Evolutionary conservation across 306 rosid species (phyloP).

Genomic region (Inga leiocalycina): DNA sequence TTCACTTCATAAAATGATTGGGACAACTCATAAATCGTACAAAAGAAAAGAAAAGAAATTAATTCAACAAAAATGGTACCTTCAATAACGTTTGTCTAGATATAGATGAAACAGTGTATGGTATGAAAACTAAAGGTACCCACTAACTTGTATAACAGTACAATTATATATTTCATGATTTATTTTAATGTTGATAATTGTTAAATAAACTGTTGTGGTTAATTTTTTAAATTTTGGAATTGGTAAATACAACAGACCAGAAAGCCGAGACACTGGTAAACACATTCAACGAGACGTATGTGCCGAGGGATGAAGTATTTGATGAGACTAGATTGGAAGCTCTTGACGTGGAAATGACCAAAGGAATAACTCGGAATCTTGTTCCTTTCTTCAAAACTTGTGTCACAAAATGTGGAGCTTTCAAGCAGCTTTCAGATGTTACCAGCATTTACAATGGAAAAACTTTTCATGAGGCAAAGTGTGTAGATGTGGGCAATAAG

Average conservation of each 20-base stretch:
- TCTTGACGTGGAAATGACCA: slow-evolving; percentile 34
- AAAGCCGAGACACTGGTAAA: slow-evolving; percentile 25
- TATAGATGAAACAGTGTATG: no score
- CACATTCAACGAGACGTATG: slow-evolving; percentile 19
- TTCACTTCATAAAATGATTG: not conserved
- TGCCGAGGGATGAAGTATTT: slow-evolving; percentile 53
- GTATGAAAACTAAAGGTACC: no score
- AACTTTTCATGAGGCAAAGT: not conserved
- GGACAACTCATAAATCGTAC: no score
- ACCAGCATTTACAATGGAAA: slow-evolving; percentile 29
- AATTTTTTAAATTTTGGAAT: no score
- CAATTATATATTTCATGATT: no score
- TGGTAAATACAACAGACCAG: not conserved
- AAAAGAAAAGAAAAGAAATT: no score
- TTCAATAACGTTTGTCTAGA: no score
- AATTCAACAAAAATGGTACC: no score
- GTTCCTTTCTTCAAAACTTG: slow-evolving; percentile 32
- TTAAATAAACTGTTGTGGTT: no score
- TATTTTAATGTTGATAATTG: no score
- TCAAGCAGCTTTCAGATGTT: slow-evolving; percentile 38
- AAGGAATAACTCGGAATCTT: slow-evolving; percentile 41
- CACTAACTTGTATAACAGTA: no score
- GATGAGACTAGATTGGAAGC: slow-evolving; percentile 29
- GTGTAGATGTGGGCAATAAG: not conserved
- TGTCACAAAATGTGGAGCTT: slow-evolving; percentile 29